A percentile compares a stretch with the other conserved stretches of the same genome.
These are phyloP conservation scores for Acacia acuminata DNA, from an alignment of 306 rosid species.

Conservation along the genomic window DNA sequence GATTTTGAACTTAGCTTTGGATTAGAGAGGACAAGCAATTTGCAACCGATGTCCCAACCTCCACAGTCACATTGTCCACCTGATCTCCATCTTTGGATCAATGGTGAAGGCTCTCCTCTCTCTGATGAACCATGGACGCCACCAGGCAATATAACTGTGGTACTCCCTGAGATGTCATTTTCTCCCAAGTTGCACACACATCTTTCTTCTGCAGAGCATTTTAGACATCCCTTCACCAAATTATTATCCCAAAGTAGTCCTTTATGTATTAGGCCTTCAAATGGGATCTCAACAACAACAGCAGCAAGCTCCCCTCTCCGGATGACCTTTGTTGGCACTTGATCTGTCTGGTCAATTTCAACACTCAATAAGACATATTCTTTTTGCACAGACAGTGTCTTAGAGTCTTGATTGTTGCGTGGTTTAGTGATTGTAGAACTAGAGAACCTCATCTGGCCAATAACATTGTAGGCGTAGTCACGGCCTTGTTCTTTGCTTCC, in stretches of 20 bases:
- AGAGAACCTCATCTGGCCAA: conserved; percentile 81
- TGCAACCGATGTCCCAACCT: conserved; percentile 98
- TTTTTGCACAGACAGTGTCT: conserved; percentile 41
- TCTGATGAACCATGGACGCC: conserved; percentile 74
- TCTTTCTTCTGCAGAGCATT: conserved; percentile 45
- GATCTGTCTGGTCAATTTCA: conserved; percentile 52
- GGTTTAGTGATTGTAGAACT: conserved; percentile 45
- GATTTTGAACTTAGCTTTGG: conserved; percentile 39
- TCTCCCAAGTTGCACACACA: conserved; percentile 48
- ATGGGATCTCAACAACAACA: conserved; percentile 57
- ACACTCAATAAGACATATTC: conserved; percentile 65
- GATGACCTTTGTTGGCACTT: conserved; percentile 43
- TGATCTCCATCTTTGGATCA: conserved; percentile 76
- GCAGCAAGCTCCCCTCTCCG: conserved; percentile 78
- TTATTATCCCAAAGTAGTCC: conserved; percentile 24
- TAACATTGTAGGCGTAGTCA: conserved; percentile 64
- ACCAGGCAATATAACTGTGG: conserved; percentile 73
- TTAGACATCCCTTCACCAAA: conserved; percentile 40
- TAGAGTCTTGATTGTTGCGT: conserved; percentile 23
- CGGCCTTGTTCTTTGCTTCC: conserved; percentile 60
- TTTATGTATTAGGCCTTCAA: conserved; percentile 38
- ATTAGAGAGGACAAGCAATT: conserved; percentile 71
- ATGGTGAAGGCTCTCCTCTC: conserved; percentile 75
- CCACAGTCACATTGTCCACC: conserved; percentile 94
- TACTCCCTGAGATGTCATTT: conserved; percentile 33